A percentile compares a stretch with the other conserved stretches of the same genome.
These are phyloP conservation scores for Chrysochromulina tobinii DNA, from an alignment of 78 protist species.

Conservation along the genomic window DNA sequence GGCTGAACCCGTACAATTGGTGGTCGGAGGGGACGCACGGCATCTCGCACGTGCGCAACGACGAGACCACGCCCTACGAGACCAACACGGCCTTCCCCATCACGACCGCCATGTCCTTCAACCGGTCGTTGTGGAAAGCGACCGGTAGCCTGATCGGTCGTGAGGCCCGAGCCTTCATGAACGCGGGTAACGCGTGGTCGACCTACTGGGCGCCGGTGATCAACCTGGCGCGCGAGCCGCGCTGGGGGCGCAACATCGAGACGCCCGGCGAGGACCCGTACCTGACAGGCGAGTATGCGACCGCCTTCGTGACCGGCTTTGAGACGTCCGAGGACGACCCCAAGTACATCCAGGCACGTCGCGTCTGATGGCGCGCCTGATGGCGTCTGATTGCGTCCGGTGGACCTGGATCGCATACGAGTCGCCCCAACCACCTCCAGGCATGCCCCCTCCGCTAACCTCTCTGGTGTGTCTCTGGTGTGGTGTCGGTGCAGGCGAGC, in stretches of 20 bases:
- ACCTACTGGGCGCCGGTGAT: constrained; percentile 51
- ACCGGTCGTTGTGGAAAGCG: not conserved
- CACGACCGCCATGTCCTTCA: not conserved
- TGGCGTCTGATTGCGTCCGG: no score
- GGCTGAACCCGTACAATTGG: constrained; percentile 1
- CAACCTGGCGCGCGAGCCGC: constrained; percentile 60
- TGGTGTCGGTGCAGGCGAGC: not conserved
- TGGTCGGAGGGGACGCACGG: constrained; percentile 9
- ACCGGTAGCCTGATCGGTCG: constrained; percentile 31
- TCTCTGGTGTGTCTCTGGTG: no score
- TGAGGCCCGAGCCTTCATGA: constrained; percentile 44
- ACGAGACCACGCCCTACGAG: not conserved
- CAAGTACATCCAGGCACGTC: not conserved
- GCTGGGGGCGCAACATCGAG: constrained; percentile 63
- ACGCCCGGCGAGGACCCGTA: constrained; percentile 65
- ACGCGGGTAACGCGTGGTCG: not conserved
- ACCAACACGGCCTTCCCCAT: constrained; percentile 1
- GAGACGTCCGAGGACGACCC: constrained; percentile 43
- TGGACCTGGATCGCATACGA: no score
- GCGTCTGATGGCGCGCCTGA: no score
- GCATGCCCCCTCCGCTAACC: no score
- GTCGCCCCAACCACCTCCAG: no score
- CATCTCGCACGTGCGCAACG: not conserved
- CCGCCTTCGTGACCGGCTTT: not conserved
- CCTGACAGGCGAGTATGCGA: not conserved